These are phyloP conservation scores for Solanum paucissectum DNA, from an alignment of 257 asterid species.

Conservation along the genomic window DNA sequence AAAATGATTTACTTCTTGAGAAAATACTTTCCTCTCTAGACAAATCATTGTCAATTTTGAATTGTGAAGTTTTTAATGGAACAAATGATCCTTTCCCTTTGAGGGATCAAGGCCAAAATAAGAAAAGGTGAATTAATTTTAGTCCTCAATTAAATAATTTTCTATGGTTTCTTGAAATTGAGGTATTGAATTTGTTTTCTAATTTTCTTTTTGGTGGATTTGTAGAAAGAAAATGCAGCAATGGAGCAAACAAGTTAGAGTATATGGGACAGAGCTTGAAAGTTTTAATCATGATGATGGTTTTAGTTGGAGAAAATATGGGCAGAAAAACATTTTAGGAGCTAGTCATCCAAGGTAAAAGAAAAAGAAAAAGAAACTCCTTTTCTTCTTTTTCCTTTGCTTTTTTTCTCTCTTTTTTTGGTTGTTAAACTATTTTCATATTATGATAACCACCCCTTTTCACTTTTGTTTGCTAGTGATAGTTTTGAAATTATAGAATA, in stretches of 20 bases:
- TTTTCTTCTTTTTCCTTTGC: not conserved
- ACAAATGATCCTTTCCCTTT: not conserved
- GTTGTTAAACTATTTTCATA: not conserved
- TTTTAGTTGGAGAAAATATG: slow-evolving; percentile 74
- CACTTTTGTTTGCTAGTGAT: not conserved
- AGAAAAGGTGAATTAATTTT: not conserved
- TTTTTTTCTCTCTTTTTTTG: not conserved
- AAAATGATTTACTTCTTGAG: slow-evolving; percentile 29
- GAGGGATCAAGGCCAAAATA: not conserved
- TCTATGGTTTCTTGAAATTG: not conserved
- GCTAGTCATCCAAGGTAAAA: slow-evolving; percentile 64
- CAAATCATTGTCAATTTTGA: slow-evolving; percentile 42
- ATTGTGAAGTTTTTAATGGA: slow-evolving; percentile 2
- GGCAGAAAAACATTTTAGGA: slow-evolving; percentile 70
- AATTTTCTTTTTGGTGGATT: not conserved
- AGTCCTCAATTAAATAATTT: not conserved
- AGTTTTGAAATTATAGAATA: not conserved
- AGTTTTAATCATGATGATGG: slow-evolving; percentile 50
- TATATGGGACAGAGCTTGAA: slow-evolving; percentile 25
- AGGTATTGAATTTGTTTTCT: not conserved
- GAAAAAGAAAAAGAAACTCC: not conserved
- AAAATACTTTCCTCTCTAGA: slow-evolving; percentile 49
- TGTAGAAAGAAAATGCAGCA: slow-evolving; percentile 51
- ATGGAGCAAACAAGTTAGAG: slow-evolving; percentile 43
- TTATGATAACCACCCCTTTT: not conserved